Conservation (phyloP, 164 flowering plant genomes). For the Malania oleifera region DNA sequence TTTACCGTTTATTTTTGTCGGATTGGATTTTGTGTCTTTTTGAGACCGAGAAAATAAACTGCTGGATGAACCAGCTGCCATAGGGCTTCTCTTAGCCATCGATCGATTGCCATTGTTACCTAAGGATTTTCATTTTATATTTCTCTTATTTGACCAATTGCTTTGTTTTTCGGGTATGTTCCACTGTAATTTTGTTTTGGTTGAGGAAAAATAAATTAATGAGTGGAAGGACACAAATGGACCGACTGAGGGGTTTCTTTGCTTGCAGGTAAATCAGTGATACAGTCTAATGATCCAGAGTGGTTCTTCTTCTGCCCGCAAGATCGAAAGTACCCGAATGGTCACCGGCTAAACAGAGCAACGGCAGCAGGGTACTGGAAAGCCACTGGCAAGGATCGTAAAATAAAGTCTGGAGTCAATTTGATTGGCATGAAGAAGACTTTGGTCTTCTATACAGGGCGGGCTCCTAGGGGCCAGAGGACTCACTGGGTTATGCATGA, state of each 20-base stretch:
- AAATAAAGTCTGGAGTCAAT: conserved; percentile 30
- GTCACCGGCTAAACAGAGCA: conserved; percentile 60
- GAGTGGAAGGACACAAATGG: too few relatives aligned
- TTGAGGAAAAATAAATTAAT: not conserved
- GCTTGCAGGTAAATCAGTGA: conserved; percentile 42
- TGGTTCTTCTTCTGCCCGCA: conserved; percentile 72
- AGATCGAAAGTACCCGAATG: conserved; percentile 72
- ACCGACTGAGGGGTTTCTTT: too few relatives aligned
- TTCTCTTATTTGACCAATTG: not conserved
- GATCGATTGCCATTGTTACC: too few relatives aligned
- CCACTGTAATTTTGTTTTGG: not conserved
- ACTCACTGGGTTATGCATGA: conserved; percentile 79
- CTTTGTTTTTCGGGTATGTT: not conserved
- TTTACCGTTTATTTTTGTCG: conserved; percentile 3
- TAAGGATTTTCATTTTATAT: not conserved
- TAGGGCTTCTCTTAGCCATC: too few relatives aligned
- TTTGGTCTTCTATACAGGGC: conserved; percentile 62
- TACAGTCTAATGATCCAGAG: conserved; percentile 47
- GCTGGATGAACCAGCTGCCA: too few relatives aligned
- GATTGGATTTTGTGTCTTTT: not conserved
- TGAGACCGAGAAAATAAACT: too few relatives aligned
- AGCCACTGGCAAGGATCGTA: conserved; percentile 72
- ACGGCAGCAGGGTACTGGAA: conserved; percentile 76
- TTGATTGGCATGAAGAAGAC: conserved; percentile 70
- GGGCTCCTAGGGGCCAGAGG: conserved; percentile 65